Conservation (phyloP, 2,329 filamentous ascomycete genomes). For the Chaetomium olivaceum region DNA sequence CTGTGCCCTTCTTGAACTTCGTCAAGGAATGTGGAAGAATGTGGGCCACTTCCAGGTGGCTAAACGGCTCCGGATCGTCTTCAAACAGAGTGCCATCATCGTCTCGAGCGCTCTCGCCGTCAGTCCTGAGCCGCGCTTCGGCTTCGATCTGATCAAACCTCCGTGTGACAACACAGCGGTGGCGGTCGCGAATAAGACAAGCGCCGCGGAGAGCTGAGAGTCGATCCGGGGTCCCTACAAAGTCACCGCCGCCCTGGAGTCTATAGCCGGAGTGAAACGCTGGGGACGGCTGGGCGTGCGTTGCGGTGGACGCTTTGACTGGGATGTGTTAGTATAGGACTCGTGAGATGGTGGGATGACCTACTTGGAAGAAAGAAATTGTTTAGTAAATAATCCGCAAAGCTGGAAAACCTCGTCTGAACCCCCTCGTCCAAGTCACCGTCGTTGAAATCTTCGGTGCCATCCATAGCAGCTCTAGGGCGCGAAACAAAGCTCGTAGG, state of each 20-base stretch:
- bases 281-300: slow-evolving; percentile 35
- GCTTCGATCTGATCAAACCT: slow-evolving; percentile 29
- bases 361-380: slow-evolving; percentile 36
- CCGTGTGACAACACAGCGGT: slow-evolving; percentile 36
- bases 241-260: slow-evolving; percentile 27
- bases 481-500: slow-evolving; percentile 34
- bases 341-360: background rate
- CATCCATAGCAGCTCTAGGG: slow-evolving; percentile 30
- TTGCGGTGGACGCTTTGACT: slow-evolving; percentile 35
- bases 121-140: slow-evolving; percentile 10
- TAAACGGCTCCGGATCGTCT: slow-evolving; percentile 2
- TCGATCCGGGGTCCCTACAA: slow-evolving; percentile 32
- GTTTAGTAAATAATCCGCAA: slow-evolving; percentile 34
- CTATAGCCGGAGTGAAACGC: slow-evolving; percentile 31
- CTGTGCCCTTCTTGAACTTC: slow-evolving; percentile 5
- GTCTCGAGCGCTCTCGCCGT: slow-evolving; percentile 23
- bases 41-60: slow-evolving; percentile 32
- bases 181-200: slow-evolving; percentile 36
- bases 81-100: slow-evolving; percentile 31
- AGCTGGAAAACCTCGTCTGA: slow-evolving; percentile 26
- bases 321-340: background rate
- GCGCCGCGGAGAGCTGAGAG: slow-evolving; percentile 32
- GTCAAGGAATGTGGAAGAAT: slow-evolving; percentile 30
- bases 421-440: slow-evolving; percentile 8
- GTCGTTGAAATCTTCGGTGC: slow-evolving; percentile 9